Evolutionary conservation across 495 filamentous ascomycete genomes (phyloP), one percentile per base, ranked within the genome.

Genomic region (Ramalina intermedia): DNA sequence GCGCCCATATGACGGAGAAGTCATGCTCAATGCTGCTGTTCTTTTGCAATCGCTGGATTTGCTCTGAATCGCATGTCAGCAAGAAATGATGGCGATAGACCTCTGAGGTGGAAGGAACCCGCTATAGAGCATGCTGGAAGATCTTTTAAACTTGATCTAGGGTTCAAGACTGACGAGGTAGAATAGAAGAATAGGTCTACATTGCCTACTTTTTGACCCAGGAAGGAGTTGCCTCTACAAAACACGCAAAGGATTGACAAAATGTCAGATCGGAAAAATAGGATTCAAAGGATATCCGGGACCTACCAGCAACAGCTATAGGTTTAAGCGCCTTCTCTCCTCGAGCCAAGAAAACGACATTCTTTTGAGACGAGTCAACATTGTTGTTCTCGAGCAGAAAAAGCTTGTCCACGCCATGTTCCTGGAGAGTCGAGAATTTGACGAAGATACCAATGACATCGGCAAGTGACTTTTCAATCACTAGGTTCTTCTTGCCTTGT

Each of bases 401-500:
- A 48, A 96, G 80, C 55, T 87, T 91, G 64, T 96, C 89, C 57
- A 96, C 87, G 14, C 93, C 93, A 70, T 96, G 94, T 56, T 99
- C 90, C 51, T 86, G 81, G 18, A 87, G 74, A 40, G 78, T 76
- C 13, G 93, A 94, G 59, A 94, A 91, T 62, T 95, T 96, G 68
- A 93, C 84, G 60, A 96, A 82, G 48, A 93, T 74, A 43, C 87
- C 85, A 44, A 99, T 74, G 33, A 87, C 84, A 36, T 89, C 89
- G 54, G 89, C 87, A 56, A 99, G 74, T 57, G 81, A 76, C 64
- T 85, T 83, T 62, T 96, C 89, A 58, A 96, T 81, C 47, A 96
- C 83, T 53, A 99, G 74, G 66, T 95, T 94, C 73, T 99, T 99
- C 79, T 96, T 96, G 49, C 93, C 93, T 61, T 87, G 82, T 52